Evolutionary conservation across 257 asterid species (phyloP).

Genomic region (Nicotiana knightiana): DNA sequence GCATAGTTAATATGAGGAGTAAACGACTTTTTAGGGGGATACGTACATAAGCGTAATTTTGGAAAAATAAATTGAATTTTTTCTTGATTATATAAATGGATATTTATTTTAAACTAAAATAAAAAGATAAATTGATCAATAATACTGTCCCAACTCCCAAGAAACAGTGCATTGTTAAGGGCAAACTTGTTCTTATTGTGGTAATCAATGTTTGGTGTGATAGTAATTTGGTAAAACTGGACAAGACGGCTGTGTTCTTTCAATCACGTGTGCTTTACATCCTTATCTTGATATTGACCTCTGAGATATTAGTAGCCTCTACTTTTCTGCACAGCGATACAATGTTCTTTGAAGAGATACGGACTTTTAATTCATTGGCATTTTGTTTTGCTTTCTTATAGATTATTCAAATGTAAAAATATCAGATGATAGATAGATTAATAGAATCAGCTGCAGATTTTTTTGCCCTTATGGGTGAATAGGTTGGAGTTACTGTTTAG

Average conservation of each 20-base stretch:
- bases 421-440: no score
- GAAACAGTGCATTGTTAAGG: no score
- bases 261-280: not conserved
- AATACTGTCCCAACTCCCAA: no score
- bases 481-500: no score
- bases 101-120: no score
- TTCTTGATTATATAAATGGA: no score
- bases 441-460: not conserved
- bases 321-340: not conserved
- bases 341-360: not conserved
- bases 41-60: no score
- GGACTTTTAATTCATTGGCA: not conserved
- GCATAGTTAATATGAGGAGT: no score
- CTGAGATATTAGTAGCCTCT: not conserved
- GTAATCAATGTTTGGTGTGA: not conserved
- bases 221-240: not conserved
- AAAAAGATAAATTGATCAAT: no score
- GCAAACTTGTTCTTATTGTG: not conserved
- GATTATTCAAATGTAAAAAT: not conserved
- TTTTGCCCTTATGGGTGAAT: no score
- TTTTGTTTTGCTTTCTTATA: not conserved
- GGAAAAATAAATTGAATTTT: no score
- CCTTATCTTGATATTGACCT: not conserved
- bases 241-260: not conserved
- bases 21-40: no score